These are phyloP conservation scores for Metarhizium rileyi DNA, from an alignment of 2,329 filamentous ascomycete species.

Conservation along the genomic window DNA sequence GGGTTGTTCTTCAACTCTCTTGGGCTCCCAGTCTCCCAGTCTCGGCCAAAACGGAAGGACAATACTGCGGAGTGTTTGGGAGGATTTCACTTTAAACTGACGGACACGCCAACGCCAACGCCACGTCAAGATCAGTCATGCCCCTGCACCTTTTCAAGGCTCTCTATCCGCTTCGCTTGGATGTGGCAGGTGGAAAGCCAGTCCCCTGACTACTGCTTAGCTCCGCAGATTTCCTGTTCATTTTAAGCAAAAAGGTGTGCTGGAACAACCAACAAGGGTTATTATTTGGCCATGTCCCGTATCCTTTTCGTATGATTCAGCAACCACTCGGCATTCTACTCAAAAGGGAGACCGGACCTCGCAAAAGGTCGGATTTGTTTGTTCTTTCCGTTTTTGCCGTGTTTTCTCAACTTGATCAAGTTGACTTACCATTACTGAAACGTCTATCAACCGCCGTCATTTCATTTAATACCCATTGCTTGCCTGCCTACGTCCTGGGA, in stretches of 20 bases:
- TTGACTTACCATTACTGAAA: not conserved
- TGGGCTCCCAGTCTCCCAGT: no score
- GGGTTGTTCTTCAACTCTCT: no score
- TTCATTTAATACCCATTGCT: not conserved
- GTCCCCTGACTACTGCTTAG: slow-evolving; percentile 1
- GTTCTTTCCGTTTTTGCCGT: not conserved
- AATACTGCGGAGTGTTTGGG: not conserved
- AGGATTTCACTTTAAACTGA: not conserved
- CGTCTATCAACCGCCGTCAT: not conserved
- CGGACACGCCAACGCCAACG: slow-evolving; percentile 2
- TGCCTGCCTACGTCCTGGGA: not conserved
- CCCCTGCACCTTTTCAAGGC: slow-evolving; percentile 3
- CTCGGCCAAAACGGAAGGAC: not conserved
- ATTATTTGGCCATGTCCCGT: slow-evolving; percentile 2
- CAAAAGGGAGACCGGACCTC: slow-evolving; percentile 7
- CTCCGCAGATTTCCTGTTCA: slow-evolving; percentile 1
- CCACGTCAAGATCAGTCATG: slow-evolving; percentile 6
- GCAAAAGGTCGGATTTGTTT: slow-evolving; percentile 5
- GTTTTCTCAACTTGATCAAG: not conserved
- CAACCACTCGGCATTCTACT: slow-evolving; percentile 4
- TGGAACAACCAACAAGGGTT: slow-evolving; percentile 3
- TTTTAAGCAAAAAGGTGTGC: slow-evolving; percentile 4
- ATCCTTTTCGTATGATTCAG: not conserved
- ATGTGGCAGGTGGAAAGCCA: slow-evolving; percentile 1
- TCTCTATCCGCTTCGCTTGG: slow-evolving; percentile 6